Base-by-base conservation (phyloP, 352 stramenopile species). In the Pythium diclinum region DNA sequence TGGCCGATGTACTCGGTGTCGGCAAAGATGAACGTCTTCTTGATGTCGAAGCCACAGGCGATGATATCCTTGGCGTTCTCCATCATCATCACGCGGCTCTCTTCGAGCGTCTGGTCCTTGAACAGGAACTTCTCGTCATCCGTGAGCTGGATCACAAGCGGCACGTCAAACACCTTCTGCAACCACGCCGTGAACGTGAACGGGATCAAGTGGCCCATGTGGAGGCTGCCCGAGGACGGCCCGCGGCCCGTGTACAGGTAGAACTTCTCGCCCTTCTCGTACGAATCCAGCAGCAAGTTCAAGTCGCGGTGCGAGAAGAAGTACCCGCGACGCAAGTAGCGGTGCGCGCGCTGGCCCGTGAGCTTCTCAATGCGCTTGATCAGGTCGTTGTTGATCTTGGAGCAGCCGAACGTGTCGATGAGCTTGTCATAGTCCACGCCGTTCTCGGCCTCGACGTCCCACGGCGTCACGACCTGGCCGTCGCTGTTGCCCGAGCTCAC, bases 101-200 rank as follows among this genome's bases (percentile, higher is more conserved):
- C 83, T 60, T 89, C 87, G 23, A 96, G 74, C 59, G 88, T 94
- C 69, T 96, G 85, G 66, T 98, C 95, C 80, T 99, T 99, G 81
- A 99, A 99, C 10, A 99, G 73, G 68, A 99, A 99, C 80, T 99
- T 99, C 74, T 99, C 98, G 76, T 99, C 98, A 75, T 99, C 98
- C 5, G 98, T 99, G 57, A 99, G 95, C 83, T 99, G 98, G 75
- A 99, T 99, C 64, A 99, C 98, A 56, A 99, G 85, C 13, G 98
- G 98, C 72, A 98, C 97, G 59, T 99, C 85, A 68, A 99, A 99
- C 49, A 98, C 97, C 65, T 98, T 94, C 75, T 99, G 97, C 30
- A 99, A 72, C 95, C 95, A 99, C 55, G 97, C 85, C n/a, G 97
- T 99, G 73, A 99, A 99, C 56, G 98, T 94, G 76, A 99, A 99